These are phyloP conservation scores for Rhododendron simsii DNA, from an alignment of 148 eudicot species.

Conservation along the genomic window DNA sequence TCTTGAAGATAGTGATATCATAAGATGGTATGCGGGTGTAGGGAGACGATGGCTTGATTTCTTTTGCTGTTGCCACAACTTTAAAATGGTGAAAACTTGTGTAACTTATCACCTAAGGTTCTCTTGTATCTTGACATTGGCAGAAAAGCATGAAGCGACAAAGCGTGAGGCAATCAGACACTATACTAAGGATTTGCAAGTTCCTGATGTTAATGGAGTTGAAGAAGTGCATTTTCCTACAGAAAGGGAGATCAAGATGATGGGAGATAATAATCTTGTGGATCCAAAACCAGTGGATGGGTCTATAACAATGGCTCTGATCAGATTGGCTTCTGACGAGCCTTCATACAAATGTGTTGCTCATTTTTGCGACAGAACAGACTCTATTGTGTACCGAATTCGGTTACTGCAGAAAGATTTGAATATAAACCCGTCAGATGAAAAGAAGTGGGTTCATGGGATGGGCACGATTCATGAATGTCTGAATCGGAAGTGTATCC, in stretches of 20 bases:
- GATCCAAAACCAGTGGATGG: conserved; percentile 94
- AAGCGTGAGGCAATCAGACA: conserved; percentile 72
- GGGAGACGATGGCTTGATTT: conserved; percentile 89
- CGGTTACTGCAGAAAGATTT: conserved; percentile 49
- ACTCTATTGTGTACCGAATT: conserved; percentile 59
- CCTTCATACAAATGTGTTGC: conserved; percentile 56
- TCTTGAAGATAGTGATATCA: conserved; percentile 72
- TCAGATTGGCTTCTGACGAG: conserved; percentile 68
- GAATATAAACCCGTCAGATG: conserved; percentile 30
- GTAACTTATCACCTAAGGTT: conserved; percentile 81
- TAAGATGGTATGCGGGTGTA: conserved; percentile 90
- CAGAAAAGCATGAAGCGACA: conserved; percentile 86
- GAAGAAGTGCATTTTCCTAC: conserved; percentile 67
- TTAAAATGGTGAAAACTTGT: conserved; percentile 57
- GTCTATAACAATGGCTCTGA: conserved; percentile 45
- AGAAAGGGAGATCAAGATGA: conserved; percentile 68
- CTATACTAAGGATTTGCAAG: conserved; percentile 75
- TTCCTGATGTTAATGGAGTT: conserved; percentile 36
- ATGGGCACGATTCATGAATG: conserved; percentile 55
- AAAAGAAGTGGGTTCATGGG: conserved; percentile 54
- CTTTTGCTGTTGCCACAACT: conserved; percentile 80
- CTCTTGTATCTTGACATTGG: conserved; percentile 80
- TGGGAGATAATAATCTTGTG: conserved; percentile 61
- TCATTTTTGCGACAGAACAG: conserved; percentile 70
- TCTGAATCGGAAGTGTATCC: conserved; percentile 58